Evolutionary conservation across 345 rosid species (phyloP).

Genomic region (Ceriops decandra): DNA sequence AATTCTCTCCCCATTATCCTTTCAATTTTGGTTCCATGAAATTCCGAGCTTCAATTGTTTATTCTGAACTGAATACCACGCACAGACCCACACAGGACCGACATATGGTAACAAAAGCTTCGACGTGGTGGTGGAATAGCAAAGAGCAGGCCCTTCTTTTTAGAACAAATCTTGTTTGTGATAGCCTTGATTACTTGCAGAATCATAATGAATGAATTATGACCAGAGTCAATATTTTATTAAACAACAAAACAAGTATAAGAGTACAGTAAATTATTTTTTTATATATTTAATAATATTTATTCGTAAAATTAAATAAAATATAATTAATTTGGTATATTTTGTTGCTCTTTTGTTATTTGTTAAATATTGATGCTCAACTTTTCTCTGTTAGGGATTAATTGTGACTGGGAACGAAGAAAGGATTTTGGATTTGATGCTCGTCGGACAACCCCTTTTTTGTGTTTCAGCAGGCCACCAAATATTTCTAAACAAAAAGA

Average conservation of each 20-base stretch:
- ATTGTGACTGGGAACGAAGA: constrained; percentile 10
- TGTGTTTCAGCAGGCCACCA: constrained; percentile 18
- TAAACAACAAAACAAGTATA: no score
- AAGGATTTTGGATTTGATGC: constrained; percentile 39
- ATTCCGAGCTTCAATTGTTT: constrained; percentile 33
- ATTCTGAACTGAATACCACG: constrained; percentile 8
- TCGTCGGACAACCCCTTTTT: constrained; percentile 12
- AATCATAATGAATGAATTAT: no score
- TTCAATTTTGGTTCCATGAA: constrained; percentile 18
- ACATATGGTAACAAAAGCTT: constrained; percentile 29
- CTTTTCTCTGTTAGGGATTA: background rate
- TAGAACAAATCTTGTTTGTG: constrained; percentile 23
- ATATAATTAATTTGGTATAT: no score
- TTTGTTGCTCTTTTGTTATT: no score
- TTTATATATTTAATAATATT: no score
- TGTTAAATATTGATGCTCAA: no score
- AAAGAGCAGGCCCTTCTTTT: constrained; percentile 42
- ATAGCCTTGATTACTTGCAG: constrained; percentile 15
- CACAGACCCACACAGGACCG: constrained; percentile 9
- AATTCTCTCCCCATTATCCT: background rate
- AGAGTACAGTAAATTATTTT: no score
- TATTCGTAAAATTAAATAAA: no score
- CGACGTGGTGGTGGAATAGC: constrained; percentile 13
- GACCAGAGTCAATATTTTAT: background rate
- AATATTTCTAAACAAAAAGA: constrained; percentile 11